A percentile compares a stretch with the other conserved stretches of the same genome.
These are phyloP conservation scores for Kluyveromyces wickerhamii DNA, from an alignment of 805 yeast genomes.

Conservation along the genomic window DNA sequence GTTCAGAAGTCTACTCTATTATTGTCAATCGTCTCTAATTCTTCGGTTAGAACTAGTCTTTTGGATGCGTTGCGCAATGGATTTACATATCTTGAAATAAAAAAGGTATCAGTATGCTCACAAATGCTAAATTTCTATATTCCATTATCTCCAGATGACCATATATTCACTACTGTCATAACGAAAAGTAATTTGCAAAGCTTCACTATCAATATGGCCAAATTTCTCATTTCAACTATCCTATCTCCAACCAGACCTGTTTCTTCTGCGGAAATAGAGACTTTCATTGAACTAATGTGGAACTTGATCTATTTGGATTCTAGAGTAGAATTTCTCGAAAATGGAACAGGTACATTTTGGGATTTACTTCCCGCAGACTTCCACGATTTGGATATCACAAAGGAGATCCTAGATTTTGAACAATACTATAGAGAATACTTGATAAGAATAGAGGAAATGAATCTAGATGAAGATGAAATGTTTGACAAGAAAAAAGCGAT, in stretches of 20 bases:
- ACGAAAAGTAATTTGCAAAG: neutral
- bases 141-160: conserved; percentile 4
- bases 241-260: neutral
- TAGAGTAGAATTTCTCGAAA: conserved; percentile 3
- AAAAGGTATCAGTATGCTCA: neutral
- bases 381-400: conserved; percentile 14
- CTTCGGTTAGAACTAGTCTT: conserved; percentile 1
- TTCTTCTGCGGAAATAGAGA: neutral
- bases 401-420: conserved; percentile 21
- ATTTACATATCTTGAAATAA: neutral
- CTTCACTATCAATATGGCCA: conserved; percentile 1
- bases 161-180: conserved; percentile 1
- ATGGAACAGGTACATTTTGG: conserved; percentile 3
- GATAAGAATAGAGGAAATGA: conserved; percentile 10
- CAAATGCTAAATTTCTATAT: conserved; percentile 4
- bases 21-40: neutral
- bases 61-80: neutral
- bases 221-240: neutral
- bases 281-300: conserved; percentile 3
- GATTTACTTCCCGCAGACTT: conserved; percentile 2
- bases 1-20: neutral
- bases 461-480: conserved; percentile 9
- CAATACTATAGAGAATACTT: conserved; percentile 18
- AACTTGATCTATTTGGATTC: conserved; percentile 4
- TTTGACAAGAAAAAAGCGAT: conserved; percentile 32